Base-by-base conservation (phyloP, 2,329 filamentous ascomycete genomes). In the Microsporum ferrugineum region DNA sequence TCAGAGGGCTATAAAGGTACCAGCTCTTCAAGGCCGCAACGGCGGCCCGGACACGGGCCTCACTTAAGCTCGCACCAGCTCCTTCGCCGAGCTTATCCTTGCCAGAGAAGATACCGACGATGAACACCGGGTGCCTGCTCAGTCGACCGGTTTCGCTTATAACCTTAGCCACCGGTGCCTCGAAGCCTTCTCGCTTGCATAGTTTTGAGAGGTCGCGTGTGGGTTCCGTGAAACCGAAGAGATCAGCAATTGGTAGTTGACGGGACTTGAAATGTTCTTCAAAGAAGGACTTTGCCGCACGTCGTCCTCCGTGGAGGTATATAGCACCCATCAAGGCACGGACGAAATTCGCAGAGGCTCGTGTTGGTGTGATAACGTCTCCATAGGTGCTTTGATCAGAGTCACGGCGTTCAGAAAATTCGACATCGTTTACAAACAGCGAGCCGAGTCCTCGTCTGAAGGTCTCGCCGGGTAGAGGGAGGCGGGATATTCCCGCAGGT, bases 41-140 rank as follows among this genome's bases (percentile, higher is more conserved):
- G 41, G 89, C 85, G 23, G 94, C 94, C 72, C 89, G 83, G 65
- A 83, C 81, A 65, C 89, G 84, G 36, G 88, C 92, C 68, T 90
- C 83, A 66, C 90, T 81, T 61, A 97, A 78, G 73, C 83, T 91
- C 57, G 87, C 78, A 29, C 88, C 94, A 23, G 86, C 82, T n/a
- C 86, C 94, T 77, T 99, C 92, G 61, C 92, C 94, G 47, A 99
- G 80, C 81, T 94, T 92, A 72, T 99, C 91, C 63, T 81, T 80
- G 58, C 92, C 94, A 66, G 88, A 95, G 78, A 88, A 99, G 64
- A 99, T 91, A 62, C 92, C 94, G 12, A 99, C 91, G 34, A 96
- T 85, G 70, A 87, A 97, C 14, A 99, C 94, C 14, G 94, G 92
- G 62, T 88, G 88, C 72, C 88, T 84, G 69, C 88, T 94, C 67